Base-by-base conservation (phyloP, 805 yeast genomes). In the Sugiyamaella mastotermitis region DNA sequence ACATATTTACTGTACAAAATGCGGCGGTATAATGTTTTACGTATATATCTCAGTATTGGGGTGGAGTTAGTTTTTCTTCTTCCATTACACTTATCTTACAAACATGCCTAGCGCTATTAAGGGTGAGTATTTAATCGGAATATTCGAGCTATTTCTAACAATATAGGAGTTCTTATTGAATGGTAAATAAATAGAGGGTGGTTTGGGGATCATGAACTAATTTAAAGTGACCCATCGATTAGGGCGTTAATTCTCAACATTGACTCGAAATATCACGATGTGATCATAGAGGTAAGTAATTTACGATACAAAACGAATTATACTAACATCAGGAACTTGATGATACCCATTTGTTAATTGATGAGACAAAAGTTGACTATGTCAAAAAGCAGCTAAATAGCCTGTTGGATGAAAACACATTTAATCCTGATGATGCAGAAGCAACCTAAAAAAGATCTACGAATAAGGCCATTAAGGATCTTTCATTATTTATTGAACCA, bases 331-430 rank as follows among this genome's bases (percentile, higher is more conserved):
- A n/a, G n/a, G 97, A 92, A 51, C 69, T 90, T 29, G 97, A 92
- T 56, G 97, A 88, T 32, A 84, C 92, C 1, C 97, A 92, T 59
- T 61, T 90, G 14, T 66, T 92, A 44, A 81, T 90, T 20, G 90
- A 84, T 49, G 81, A 80, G 22, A 72, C 75, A 26, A 83, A 80
- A 61, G 83, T 90, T 2, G 80, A 76, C 17, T 78, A 68, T 53
- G 79, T 90, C 34, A 90, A 87, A 50, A 66, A 62, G 37, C 95
- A 90, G 57, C 69, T 90, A 48, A 85, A 83, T 55, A 63, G 76
- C 44, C 61, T 86, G 44, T 65, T 90, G 17, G 78, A 94, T 1
- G 78, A 83, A 58, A 92, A 90, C 56, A 78, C 90, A 1, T 90
- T 83, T 61, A 80, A 84, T 51, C 92, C 95, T 2, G 94, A 80